Base-by-base conservation (phyloP, 1,139 yeast genomes). In the Geotrichum carabidarum region DNA sequence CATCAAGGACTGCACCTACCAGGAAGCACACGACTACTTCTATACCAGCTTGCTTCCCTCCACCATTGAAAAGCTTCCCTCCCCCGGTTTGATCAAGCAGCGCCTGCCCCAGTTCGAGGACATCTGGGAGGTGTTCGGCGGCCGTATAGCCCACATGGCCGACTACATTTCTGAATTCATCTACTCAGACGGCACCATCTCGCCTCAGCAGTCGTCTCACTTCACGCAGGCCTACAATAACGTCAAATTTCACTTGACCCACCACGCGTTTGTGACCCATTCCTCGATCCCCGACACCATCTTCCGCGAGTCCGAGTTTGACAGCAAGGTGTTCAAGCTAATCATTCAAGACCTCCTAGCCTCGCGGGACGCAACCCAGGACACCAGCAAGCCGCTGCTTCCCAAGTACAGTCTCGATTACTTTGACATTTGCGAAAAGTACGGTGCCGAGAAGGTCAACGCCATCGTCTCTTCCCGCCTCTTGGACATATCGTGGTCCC, bases 121-220 rank as follows among this genome's bases (percentile, higher is more conserved):
- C 6, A 51, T 59, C 17, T 59, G 62, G 62, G 59, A 59, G 40
- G 51, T 53, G 34, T 59, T 59, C 37, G 62, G 62, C 9, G 62
- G 62, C 14, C 51, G 60, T 14, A 48, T 58, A 7, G 59, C 59
- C 8, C 59, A 59, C 44, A 55, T 59, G 41, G 22, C 60, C 1
- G 60, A 58, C 38, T 59, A 53, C 44, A 54, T 59, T 31, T 42
- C 59, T 17, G 61, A 59, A 41, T 59, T 59, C 42, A 59, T 59
- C 32, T 58, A 50, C n/a, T 51, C 58, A 8, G 53, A 58, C 30
- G 62, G 62, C 11, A 49, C 56, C 11, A 38, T 58, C 15, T 48
- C 58, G 11, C 60, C 60, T 1, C 49, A 51, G 37, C 53, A 55
- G 38, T 56, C 58, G 5, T 54, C 58, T 3, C 51, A 54, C 2